Percentiles rank a stretch among this genome's conserved stretches.
Evolutionary conservation across 2,329 filamentous ascomycete species (phyloP).

Genomic region (Aspergillus sclerotialis): DNA sequence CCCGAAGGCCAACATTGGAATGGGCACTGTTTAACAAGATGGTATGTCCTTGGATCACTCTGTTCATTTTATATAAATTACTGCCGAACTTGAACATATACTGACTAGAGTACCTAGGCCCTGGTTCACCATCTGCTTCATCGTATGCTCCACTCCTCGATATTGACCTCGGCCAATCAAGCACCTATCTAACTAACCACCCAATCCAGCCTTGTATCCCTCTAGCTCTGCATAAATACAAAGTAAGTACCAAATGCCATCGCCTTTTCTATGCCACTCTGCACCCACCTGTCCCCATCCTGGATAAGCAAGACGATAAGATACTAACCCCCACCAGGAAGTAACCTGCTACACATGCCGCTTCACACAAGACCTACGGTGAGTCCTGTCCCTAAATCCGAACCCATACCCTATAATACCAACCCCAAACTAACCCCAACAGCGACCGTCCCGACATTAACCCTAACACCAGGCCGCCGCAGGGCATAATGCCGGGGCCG

Average conservation of each 20-base stretch:
- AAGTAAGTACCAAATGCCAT: constrained; percentile 12
- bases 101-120: constrained; percentile 25
- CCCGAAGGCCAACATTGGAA: constrained; percentile 36
- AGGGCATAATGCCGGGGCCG: constrained; percentile 19
- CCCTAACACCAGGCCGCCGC: constrained; percentile 27
- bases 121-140: constrained; percentile 41
- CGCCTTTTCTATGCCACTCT: neutral
- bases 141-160: constrained; percentile 21
- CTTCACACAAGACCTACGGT: constrained; percentile 32
- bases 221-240: constrained; percentile 33
- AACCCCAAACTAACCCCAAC: too few relatives aligned
- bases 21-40: constrained; percentile 37
- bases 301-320: neutral
- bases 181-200: constrained; percentile 11
- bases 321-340: constrained; percentile 23
- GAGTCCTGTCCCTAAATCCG: too few relatives aligned
- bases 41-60: constrained; percentile 20
- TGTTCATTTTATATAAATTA: neutral
- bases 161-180: too few relatives aligned
- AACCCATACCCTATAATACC: too few relatives aligned
- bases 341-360: constrained; percentile 32
- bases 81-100: neutral
- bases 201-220: constrained; percentile 36
- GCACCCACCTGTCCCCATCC: too few relatives aligned
- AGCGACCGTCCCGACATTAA: constrained; percentile 34